Evolutionary conservation across 2,329 filamentous ascomycete genomes (phyloP).

Genomic region (Diaporthe australafricana): DNA sequence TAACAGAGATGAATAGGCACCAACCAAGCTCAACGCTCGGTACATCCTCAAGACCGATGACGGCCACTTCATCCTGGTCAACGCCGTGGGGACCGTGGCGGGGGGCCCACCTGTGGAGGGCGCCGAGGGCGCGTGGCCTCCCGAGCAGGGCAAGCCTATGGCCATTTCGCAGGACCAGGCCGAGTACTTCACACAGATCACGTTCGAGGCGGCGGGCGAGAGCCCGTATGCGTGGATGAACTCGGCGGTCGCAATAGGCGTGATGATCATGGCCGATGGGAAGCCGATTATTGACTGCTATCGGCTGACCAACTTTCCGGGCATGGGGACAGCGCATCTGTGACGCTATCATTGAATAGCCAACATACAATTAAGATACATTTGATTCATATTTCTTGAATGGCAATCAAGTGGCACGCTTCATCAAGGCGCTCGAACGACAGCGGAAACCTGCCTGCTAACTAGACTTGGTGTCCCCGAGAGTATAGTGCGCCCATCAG

Average conservation of each 20-base stretch:
- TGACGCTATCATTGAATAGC: background rate
- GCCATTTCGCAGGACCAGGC: slow-evolving; percentile 38
- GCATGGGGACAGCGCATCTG: slow-evolving; percentile 3
- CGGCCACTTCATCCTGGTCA: slow-evolving; percentile 39
- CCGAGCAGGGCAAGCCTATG: slow-evolving; percentile 4
- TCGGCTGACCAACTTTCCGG: slow-evolving; percentile 41
- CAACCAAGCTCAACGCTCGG: slow-evolving; percentile 38
- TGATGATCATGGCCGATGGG: slow-evolving; percentile 41
- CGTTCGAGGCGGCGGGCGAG: slow-evolving; percentile 39
- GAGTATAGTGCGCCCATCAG: no score
- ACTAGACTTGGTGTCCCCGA: no score
- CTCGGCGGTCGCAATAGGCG: slow-evolving; percentile 38
- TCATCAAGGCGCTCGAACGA: no score
- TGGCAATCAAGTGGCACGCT: no score
- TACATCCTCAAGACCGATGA: slow-evolving; percentile 41
- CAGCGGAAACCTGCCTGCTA: no score
- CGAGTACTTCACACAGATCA: slow-evolving; percentile 42
- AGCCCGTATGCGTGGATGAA: slow-evolving; percentile 42
- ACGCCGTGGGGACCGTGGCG: slow-evolving; percentile 34
- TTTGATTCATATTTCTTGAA: no score
- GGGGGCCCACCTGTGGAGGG: background rate
- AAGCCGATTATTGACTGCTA: slow-evolving; percentile 41
- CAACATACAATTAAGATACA: no score
- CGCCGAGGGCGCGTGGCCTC: background rate
- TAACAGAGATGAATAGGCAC: slow-evolving; percentile 16